phyloP scores from a whole-genome alignment of 805 yeast genomes.

The Ogataea kodamae region DNA sequence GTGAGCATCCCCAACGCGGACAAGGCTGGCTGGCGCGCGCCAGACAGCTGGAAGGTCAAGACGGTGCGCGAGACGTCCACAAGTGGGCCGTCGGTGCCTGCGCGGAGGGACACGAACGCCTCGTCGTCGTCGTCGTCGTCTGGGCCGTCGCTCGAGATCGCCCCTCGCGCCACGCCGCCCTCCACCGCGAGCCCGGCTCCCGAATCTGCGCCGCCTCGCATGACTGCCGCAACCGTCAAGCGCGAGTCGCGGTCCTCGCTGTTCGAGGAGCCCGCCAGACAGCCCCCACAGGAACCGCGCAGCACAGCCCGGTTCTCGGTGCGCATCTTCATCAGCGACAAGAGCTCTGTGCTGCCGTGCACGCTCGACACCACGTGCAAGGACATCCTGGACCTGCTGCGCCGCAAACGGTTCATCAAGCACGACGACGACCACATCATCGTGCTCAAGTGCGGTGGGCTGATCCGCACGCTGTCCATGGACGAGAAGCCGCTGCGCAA shows the following conservation, averaged over 20 bases:
- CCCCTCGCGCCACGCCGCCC: conserved; percentile 14
- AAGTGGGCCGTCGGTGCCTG: conserved; percentile 13
- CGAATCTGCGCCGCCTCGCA: conserved; percentile 3
- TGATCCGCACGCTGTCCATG: conserved; percentile 66
- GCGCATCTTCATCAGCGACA: conserved; percentile 78
- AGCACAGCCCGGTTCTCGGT: conserved; percentile 38
- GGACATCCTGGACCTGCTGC: conserved; percentile 66
- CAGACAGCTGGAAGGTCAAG: conserved; percentile 62
- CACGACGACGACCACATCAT: conserved; percentile 70
- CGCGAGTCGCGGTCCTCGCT: conserved; percentile 9
- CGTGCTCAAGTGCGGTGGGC: conserved; percentile 70
- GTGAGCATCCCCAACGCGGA: conserved; percentile 16
- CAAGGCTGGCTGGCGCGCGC: conserved; percentile 45
- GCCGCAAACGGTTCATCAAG: conserved; percentile 73
- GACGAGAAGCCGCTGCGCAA: conserved; percentile 75
- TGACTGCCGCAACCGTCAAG: conserved; percentile 7
- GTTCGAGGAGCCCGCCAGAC: conserved; percentile 13
- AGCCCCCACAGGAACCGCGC: conserved; percentile 24
- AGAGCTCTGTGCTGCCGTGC: conserved; percentile 75
- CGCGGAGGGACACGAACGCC: conserved; percentile 17
- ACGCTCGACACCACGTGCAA: conserved; percentile 73
- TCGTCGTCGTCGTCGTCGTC: conserved; percentile 12
- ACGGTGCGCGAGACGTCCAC: conserved; percentile 16
- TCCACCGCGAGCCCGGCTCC: conserved; percentile 9
- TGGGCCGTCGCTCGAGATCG: conserved; percentile 11